phyloP scores from a whole-genome alignment of 1,139 yeast genomes.

The Kurtzmaniella quercitrusa region DNA sequence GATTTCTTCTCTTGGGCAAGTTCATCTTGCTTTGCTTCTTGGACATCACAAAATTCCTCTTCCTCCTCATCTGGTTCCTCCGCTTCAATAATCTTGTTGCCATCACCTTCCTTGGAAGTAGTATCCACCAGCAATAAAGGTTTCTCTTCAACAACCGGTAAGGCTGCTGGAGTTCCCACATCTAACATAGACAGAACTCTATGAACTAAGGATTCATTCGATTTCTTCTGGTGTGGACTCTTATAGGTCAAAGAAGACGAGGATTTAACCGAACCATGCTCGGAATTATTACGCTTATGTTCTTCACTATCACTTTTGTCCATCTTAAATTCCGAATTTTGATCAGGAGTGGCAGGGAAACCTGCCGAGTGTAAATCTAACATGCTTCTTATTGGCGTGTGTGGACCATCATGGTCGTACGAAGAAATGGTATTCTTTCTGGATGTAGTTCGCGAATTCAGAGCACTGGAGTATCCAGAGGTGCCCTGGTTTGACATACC shows the following conservation, averaged over 20 bases:
- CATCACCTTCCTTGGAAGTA: constrained; percentile 1
- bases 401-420: constrained; percentile 18
- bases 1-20: not conserved
- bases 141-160: constrained; percentile 23
- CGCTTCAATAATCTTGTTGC: constrained; percentile 3
- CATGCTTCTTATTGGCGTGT: constrained; percentile 38
- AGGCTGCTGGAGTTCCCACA: constrained; percentile 7
- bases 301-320: constrained; percentile 6
- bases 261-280: constrained; percentile 21
- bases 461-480: constrained; percentile 16
- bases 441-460: constrained; percentile 31
- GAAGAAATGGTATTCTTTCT: constrained; percentile 28
- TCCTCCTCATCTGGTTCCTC: constrained; percentile 4
- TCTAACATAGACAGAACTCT: constrained; percentile 16
- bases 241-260: constrained; percentile 24
- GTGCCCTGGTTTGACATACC: constrained; percentile 16
- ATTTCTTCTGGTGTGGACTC: constrained; percentile 8
- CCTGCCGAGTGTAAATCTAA: constrained; percentile 26
- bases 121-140: not conserved
- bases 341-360: not conserved
- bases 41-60: constrained; percentile 2
- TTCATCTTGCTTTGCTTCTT: not conserved
- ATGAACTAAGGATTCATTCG: constrained; percentile 8
- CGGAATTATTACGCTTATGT: constrained; percentile 10
- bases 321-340: constrained; percentile 4